Evolutionary conservation across 1,284 basidiomycete genomes (phyloP).

Genomic region (Ganoderma lingzhi): DNA sequence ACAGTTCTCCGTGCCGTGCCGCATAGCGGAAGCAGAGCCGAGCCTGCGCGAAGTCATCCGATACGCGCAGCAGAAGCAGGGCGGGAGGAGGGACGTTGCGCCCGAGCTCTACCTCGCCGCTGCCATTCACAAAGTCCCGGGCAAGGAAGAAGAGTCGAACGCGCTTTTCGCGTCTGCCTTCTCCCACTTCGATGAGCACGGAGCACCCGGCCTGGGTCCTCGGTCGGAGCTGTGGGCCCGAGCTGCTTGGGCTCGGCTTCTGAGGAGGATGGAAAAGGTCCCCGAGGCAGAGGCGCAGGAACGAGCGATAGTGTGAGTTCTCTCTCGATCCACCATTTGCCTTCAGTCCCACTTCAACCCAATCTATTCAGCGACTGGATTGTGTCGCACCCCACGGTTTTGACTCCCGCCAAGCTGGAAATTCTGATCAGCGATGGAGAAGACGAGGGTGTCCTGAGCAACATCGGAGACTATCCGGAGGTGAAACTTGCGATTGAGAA

Average conservation of each 20-base stretch:
- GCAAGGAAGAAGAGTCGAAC: constrained; percentile 26
- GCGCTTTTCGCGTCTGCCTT: constrained; percentile 26
- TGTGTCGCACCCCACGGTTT: constrained; percentile 27
- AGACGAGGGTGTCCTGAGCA: constrained; percentile 24
- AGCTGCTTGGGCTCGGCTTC: constrained; percentile 28
- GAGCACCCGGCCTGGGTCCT: constrained; percentile 20
- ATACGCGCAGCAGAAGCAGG: constrained; percentile 22
- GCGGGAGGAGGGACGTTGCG: constrained; percentile 25
- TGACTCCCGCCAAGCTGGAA: constrained; percentile 23
- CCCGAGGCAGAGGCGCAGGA: constrained; percentile 28
- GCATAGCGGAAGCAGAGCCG: constrained; percentile 33
- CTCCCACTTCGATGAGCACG: constrained; percentile 18
- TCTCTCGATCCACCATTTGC: background rate
- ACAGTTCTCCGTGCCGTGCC: constrained; percentile 34
- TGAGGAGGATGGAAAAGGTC: constrained; percentile 23
- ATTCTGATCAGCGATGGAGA: constrained; percentile 24
- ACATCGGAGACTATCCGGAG: constrained; percentile 26
- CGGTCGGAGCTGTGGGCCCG: constrained; percentile 33
- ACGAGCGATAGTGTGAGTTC: constrained; percentile 22
- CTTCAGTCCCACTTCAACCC: background rate
- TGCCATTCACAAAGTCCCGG: constrained; percentile 25
- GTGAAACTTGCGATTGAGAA: constrained; percentile 21
- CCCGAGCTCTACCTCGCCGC: constrained; percentile 31
- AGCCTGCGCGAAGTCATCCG: constrained; percentile 32
- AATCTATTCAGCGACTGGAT: constrained; percentile 21